These are phyloP conservation scores for Sugiyamaella sp. DNA, from an alignment of 1,139 yeast genomes.

Conservation along the genomic window DNA sequence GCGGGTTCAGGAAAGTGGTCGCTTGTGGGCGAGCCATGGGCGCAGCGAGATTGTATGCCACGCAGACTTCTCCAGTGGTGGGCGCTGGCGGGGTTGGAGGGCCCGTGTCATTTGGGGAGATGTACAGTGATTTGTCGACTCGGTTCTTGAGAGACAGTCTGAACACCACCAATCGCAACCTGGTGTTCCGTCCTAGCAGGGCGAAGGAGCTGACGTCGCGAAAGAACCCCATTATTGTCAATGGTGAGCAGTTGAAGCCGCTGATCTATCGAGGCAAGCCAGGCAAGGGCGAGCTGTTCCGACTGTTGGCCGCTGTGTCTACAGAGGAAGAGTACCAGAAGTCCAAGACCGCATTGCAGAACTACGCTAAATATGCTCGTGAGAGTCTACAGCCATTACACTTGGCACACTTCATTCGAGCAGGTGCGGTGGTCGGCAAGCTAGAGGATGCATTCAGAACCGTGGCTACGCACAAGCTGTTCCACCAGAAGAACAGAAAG, in stretches of 20 bases:
- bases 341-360: constrained; percentile 22
- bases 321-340: constrained; percentile 22
- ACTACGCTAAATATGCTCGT: constrained; percentile 24
- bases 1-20: neutral
- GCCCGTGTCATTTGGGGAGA: constrained; percentile 16
- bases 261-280: constrained; percentile 36
- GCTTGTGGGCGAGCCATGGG: neutral
- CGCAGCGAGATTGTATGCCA: neutral
- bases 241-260: constrained; percentile 33
- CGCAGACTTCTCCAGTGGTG: neutral
- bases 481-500: constrained; percentile 8
- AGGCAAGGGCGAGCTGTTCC: constrained; percentile 30
- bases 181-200: constrained; percentile 37
- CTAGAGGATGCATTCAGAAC: constrained; percentile 22
- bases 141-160: constrained; percentile 28
- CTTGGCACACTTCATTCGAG: constrained; percentile 22
- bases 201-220: constrained; percentile 30
- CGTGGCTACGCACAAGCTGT: constrained; percentile 9
- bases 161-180: constrained; percentile 31
- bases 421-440: constrained; percentile 22
- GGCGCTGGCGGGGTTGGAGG: neutral
- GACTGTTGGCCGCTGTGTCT: constrained; percentile 21
- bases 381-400: constrained; percentile 24
- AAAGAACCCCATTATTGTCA: constrained; percentile 30
- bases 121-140: constrained; percentile 19